A percentile compares a stretch with the other conserved stretches of the same genome.
phyloP scores from a whole-genome alignment of 176 grass and related monocot species.

The Musa troglodytarum region DNA sequence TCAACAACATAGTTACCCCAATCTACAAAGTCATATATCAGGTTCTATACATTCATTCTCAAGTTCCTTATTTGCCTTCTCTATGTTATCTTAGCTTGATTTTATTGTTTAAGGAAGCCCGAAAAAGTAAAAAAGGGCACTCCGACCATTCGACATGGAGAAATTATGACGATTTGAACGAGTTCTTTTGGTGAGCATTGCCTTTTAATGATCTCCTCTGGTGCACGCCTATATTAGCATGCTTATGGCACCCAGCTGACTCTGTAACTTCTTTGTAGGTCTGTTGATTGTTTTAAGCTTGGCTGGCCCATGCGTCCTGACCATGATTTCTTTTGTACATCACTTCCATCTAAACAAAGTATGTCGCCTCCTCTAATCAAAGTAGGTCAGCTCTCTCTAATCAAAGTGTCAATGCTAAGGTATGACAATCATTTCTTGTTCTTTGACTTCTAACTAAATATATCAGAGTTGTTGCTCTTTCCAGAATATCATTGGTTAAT shows the following conservation, averaged over 20 bases:
- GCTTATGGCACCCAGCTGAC: slow-evolving; percentile 8
- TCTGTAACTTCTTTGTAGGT: slow-evolving; percentile 42
- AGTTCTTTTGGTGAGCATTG: slow-evolving; percentile 84
- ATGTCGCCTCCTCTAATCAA: background rate
- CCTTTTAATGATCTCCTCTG: slow-evolving; percentile 17
- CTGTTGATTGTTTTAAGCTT: slow-evolving; percentile 84
- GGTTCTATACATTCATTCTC: slow-evolving; percentile 24
- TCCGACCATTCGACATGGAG: slow-evolving; percentile 94
- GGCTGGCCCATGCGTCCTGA: slow-evolving; percentile 87
- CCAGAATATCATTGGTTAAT: background rate
- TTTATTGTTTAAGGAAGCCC: slow-evolving; percentile 68
- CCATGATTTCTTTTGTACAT: slow-evolving; percentile 70
- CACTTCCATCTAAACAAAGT: slow-evolving; percentile 9
- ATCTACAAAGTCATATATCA: slow-evolving; percentile 64
- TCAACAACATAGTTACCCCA: slow-evolving; percentile 63
- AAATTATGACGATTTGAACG: slow-evolving; percentile 97
- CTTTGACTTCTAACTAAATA: background rate
- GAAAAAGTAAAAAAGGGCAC: slow-evolving; percentile 70
- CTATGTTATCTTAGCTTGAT: slow-evolving; percentile 21
- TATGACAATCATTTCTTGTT: background rate
- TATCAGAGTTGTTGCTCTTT: background rate
- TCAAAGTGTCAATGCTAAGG: background rate
- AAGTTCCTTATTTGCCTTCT: slow-evolving; percentile 26
- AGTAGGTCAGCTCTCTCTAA: slow-evolving; percentile 17
- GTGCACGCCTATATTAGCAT: background rate